A percentile compares a stretch with the other conserved stretches of the same genome.
These are phyloP conservation scores for Mycena kentingensis DNA, from an alignment of 768 basidiomycete genomes.

Conservation along the genomic window DNA sequence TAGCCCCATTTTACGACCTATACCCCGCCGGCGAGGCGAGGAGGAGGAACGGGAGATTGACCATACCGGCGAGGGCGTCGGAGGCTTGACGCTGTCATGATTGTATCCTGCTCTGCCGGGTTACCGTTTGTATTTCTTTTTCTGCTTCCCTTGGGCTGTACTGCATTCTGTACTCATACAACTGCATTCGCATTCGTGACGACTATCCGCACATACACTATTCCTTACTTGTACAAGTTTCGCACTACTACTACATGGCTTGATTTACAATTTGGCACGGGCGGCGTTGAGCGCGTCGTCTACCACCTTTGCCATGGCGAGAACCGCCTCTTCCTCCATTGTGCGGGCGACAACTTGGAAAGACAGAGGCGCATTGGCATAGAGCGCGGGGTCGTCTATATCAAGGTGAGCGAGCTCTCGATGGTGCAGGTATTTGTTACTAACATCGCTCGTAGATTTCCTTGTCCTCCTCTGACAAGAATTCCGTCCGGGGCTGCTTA, in stretches of 20 bases:
- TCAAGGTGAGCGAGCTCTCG: too few relatives aligned
- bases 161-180: too few relatives aligned
- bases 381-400: constrained; percentile 59
- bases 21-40: constrained; percentile 56
- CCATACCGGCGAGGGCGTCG: too few relatives aligned
- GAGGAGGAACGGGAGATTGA: constrained; percentile 71
- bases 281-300: constrained; percentile 49
- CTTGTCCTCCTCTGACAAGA: constrained; percentile 52
- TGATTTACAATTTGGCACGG: too few relatives aligned
- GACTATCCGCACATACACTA: too few relatives aligned
- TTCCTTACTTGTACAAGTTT: too few relatives aligned
- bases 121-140: too few relatives aligned
- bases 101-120: too few relatives aligned
- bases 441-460: constrained; percentile 30
- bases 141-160: too few relatives aligned
- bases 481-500: constrained; percentile 44
- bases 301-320: constrained; percentile 69
- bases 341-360: constrained; percentile 71
- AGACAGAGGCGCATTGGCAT: constrained; percentile 58
- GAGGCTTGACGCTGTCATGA: constrained; percentile 55
- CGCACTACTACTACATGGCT: too few relatives aligned
- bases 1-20: constrained; percentile 75
- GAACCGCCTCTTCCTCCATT: constrained; percentile 74
- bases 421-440: too few relatives aligned
- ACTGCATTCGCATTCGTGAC: too few relatives aligned